Evolutionary conservation across 225 moss, liverwort and hornwort species (phyloP).

Genomic region (Bryum argenteum): DNA sequence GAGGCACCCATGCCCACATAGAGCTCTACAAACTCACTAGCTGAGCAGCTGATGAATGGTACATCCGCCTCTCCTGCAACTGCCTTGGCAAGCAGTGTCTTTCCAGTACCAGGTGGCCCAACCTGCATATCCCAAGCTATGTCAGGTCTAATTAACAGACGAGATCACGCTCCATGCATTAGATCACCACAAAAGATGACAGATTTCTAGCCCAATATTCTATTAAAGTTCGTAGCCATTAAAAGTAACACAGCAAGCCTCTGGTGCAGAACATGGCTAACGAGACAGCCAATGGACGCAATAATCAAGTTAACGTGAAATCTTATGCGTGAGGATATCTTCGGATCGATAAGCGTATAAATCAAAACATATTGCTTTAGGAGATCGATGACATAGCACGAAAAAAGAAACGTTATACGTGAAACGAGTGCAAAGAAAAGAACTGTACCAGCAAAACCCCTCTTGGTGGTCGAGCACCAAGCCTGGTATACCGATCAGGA

Average conservation of each 20-base stretch:
- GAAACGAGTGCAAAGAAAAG: slow-evolving; percentile 24
- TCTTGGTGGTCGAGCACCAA: slow-evolving; percentile 91
- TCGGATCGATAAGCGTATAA: slow-evolving; percentile 6
- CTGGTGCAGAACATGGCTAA: slow-evolving; percentile 8
- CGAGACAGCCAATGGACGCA: background rate
- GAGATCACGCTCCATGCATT: background rate
- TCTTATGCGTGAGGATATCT: background rate
- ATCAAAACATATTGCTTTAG: slow-evolving; percentile 8
- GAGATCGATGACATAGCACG: slow-evolving; percentile 1
- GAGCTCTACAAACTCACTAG: slow-evolving; percentile 97
- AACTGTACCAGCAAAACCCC: slow-evolving; percentile 79
- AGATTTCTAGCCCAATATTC: slow-evolving; percentile 5
- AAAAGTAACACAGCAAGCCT: slow-evolving; percentile 12
- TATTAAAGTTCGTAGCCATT: slow-evolving; percentile 2
- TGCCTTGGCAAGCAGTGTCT: slow-evolving; percentile 96
- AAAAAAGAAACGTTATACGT: slow-evolving; percentile 5
- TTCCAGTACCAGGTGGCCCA: slow-evolving; percentile 95
- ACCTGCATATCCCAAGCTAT: slow-evolving; percentile 56
- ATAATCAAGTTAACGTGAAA: background rate
- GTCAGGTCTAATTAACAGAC: background rate
- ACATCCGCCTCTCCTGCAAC: slow-evolving; percentile 99
- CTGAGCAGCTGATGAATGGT: slow-evolving; percentile 97
- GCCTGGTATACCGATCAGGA: slow-evolving; percentile 78
- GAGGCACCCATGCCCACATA: slow-evolving; percentile 99
- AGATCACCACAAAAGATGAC: slow-evolving; percentile 5